A percentile compares a stretch with the other conserved stretches of the same genome.
Evolutionary conservation across 2,329 filamentous ascomycete species (phyloP).

Genomic region (Colletotrichum navitas): DNA sequence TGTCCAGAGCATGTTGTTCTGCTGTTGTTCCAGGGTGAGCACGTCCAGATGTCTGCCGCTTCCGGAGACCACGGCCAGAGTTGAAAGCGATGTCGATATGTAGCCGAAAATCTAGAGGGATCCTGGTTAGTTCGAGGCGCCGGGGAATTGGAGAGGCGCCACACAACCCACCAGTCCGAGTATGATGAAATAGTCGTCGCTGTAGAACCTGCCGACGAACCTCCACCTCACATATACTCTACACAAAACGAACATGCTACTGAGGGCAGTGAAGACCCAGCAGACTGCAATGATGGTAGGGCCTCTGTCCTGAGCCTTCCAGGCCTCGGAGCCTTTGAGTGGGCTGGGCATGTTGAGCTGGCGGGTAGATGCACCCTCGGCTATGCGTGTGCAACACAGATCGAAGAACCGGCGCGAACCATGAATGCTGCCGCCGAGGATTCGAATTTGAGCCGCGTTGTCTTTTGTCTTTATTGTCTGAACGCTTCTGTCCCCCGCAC

Average conservation of each 20-base stretch:
- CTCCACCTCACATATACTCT: background rate
- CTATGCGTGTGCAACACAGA: background rate
- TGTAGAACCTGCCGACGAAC: background rate
- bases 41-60: conserved; percentile 55
- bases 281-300: background rate
- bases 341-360: background rate
- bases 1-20: conserved; percentile 51
- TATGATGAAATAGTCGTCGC: background rate
- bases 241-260: background rate
- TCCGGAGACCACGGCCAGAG: conserved; percentile 52
- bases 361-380: background rate
- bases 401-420: background rate
- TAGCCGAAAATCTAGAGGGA: conserved; percentile 12
- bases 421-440: background rate
- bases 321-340: background rate
- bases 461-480: background rate
- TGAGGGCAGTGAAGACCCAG: background rate
- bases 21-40: conserved; percentile 48
- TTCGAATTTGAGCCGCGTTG: background rate
- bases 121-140: background rate
- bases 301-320: background rate
- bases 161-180: background rate
- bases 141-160: no score
- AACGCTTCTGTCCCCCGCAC: background rate
- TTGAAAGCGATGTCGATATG: conserved; percentile 51